phyloP scores from a whole-genome alignment of 106 monocot species.

The Allium sativum region DNA sequence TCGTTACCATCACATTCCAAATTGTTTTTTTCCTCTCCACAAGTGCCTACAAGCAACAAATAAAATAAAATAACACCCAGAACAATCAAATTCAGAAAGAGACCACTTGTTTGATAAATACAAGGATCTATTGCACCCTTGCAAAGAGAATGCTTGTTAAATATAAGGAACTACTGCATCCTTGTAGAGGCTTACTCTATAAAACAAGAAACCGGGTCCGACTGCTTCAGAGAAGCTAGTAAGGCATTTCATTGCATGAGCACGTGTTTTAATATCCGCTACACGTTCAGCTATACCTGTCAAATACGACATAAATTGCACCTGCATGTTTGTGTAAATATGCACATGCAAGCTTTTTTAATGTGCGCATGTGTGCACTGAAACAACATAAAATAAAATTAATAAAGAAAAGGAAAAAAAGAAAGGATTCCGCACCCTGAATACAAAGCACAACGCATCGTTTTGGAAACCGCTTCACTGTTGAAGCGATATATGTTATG shows the following conservation, averaged over 20 bases:
- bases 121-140: slow-evolving; percentile 3
- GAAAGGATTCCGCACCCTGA: slow-evolving; percentile 32
- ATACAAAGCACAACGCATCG: slow-evolving; percentile 86
- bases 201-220: slow-evolving; percentile 94
- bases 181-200: slow-evolving; percentile 43
- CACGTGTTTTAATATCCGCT: slow-evolving; percentile 96
- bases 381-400: background rate
- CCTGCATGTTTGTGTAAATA: too few species aligned
- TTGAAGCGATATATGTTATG: slow-evolving; percentile 67
- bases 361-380: background rate
- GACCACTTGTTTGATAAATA: background rate
- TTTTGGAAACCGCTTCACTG: slow-evolving; percentile 82
- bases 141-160: background rate
- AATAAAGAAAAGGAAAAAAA: background rate
- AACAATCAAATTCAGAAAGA: background rate
- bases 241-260: slow-evolving; percentile 95
- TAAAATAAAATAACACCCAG: too few species aligned
- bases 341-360: background rate
- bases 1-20: too few species aligned
- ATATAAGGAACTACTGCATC: slow-evolving; percentile 3
- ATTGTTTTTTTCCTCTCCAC: too few species aligned
- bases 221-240: slow-evolving; percentile 93
- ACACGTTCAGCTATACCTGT: slow-evolving; percentile 89
- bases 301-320: slow-evolving; percentile 1
- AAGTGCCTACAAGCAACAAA: too few species aligned